These are phyloP conservation scores for Boletus tomentosulus DNA, from an alignment of 768 basidiomycete genomes.

Conservation along the genomic window DNA sequence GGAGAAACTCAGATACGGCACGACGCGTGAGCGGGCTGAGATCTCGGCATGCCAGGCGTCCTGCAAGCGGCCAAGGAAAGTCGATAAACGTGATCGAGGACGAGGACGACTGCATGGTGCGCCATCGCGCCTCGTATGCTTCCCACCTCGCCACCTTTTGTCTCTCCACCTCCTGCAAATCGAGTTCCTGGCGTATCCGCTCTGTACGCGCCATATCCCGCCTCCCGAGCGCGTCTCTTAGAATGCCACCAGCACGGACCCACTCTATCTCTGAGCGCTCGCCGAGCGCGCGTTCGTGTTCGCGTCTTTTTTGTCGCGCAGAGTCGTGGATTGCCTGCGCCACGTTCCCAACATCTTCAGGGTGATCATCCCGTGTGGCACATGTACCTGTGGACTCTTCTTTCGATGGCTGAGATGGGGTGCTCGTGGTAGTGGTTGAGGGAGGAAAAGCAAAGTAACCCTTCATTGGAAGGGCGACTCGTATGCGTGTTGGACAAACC, in stretches of 20 bases:
- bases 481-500: too few relatives aligned
- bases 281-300: constrained; percentile 40
- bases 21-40: constrained; percentile 35
- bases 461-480: constrained; percentile 12
- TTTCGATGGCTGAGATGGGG: not conserved
- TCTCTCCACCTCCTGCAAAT: constrained; percentile 41
- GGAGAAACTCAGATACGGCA: constrained; percentile 47
- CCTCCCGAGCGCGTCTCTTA: constrained; percentile 46
- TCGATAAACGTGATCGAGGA: constrained; percentile 41
- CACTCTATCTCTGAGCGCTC: constrained; percentile 53
- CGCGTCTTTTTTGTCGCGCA: constrained; percentile 17
- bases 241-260: constrained; percentile 55
- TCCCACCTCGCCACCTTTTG: constrained; percentile 42
- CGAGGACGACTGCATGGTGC: constrained; percentile 30
- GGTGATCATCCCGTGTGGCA: not conserved
- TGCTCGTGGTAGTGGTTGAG: not conserved
- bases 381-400: not conserved
- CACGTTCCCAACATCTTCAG: not conserved
- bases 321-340: constrained; percentile 8
- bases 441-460: constrained; percentile 27
- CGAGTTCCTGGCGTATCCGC: constrained; percentile 44
- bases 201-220: constrained; percentile 50
- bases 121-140: constrained; percentile 54
- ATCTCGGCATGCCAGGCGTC: constrained; percentile 12
- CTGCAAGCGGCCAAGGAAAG: constrained; percentile 59